These are phyloP conservation scores for Aspergillus coremiiformis DNA, from an alignment of 495 filamentous ascomycete species.

Conservation along the genomic window DNA sequence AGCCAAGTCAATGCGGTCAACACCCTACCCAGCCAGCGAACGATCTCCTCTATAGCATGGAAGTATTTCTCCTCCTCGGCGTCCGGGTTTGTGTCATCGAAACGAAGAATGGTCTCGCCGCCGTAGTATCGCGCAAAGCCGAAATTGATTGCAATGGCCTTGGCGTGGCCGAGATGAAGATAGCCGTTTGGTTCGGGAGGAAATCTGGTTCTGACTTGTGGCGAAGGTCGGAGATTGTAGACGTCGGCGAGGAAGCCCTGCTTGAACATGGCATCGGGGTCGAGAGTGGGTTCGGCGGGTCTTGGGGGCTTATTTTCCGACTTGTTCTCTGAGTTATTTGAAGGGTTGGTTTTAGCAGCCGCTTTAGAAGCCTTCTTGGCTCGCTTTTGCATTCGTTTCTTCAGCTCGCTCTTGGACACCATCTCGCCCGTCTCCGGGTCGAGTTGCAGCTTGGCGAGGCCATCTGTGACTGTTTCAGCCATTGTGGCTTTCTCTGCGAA, in stretches of 20 bases:
- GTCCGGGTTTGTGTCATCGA: conserved; percentile 81
- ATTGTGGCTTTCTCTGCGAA: conserved; percentile 24
- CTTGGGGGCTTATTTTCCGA: conserved; percentile 25
- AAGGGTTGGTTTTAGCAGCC: conserved; percentile 31
- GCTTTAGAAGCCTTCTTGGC: conserved; percentile 49
- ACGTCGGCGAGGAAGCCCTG: conserved; percentile 75
- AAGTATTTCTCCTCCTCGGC: conserved; percentile 77
- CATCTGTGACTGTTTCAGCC: conserved; percentile 49
- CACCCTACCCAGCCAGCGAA: conserved; percentile 59
- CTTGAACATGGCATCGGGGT: conserved; percentile 74
- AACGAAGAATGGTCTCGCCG: conserved; percentile 54
- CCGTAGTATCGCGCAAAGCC: conserved; percentile 84
- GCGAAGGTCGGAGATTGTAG: conserved; percentile 63
- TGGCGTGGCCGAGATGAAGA: conserved; percentile 86
- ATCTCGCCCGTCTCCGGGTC: conserved; percentile 61
- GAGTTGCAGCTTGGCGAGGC: conserved; percentile 50
- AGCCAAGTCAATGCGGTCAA: no score
- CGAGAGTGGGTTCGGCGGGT: conserved; percentile 36
- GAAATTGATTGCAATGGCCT: conserved; percentile 97
- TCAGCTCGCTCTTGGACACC: conserved; percentile 59
- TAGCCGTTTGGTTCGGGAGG: conserved; percentile 77
- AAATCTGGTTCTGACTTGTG: conserved; percentile 69
- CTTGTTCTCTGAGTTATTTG: no score
- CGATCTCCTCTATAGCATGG: conserved; percentile 66
- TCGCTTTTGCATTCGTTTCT: conserved; percentile 58